Conservation (phyloP, 2,329 filamentous ascomycete species). For the Aspergillus quadricinctus region DNA sequence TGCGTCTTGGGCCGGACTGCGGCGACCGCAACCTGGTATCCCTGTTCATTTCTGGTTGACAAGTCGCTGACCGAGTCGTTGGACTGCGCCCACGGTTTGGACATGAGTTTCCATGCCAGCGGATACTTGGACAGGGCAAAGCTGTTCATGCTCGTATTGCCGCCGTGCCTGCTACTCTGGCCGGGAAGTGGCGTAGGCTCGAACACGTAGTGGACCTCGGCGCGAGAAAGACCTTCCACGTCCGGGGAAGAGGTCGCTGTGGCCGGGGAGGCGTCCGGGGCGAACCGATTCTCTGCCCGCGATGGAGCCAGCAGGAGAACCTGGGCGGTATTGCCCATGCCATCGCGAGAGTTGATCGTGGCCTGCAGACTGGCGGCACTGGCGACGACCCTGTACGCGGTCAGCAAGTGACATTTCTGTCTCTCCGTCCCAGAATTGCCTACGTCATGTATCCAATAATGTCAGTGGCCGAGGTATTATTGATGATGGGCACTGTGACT, state of each 20-base stretch:
- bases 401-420: neutral
- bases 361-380: constrained; percentile 21
- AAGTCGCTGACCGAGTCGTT: constrained; percentile 69
- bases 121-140: constrained; percentile 63
- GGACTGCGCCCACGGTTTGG: constrained; percentile 43
- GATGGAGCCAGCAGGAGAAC: constrained; percentile 67
- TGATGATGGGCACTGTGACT: constrained; percentile 72
- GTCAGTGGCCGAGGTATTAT: constrained; percentile 57
- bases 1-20: constrained; percentile 65
- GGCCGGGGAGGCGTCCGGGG: constrained; percentile 16
- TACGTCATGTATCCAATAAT: constrained; percentile 81
- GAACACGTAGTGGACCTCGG: constrained; percentile 56
- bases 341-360: constrained; percentile 43
- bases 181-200: constrained; percentile 49
- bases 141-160: constrained; percentile 33
- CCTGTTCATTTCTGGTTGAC: constrained; percentile 69
- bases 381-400: constrained; percentile 49
- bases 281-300: constrained; percentile 63
- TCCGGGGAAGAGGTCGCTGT: constrained; percentile 30
- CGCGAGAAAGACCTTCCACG: constrained; percentile 25
- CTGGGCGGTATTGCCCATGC: constrained; percentile 62
- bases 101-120: constrained; percentile 59
- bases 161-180: constrained; percentile 20
- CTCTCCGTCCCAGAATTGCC: constrained; percentile 11
- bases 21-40: constrained; percentile 68